Percentiles rank a stretch among this genome's conserved stretches.
These are phyloP conservation scores for Reticulomyxa filosa DNA, from an alignment of 78 protist species.

Conservation along the genomic window DNA sequence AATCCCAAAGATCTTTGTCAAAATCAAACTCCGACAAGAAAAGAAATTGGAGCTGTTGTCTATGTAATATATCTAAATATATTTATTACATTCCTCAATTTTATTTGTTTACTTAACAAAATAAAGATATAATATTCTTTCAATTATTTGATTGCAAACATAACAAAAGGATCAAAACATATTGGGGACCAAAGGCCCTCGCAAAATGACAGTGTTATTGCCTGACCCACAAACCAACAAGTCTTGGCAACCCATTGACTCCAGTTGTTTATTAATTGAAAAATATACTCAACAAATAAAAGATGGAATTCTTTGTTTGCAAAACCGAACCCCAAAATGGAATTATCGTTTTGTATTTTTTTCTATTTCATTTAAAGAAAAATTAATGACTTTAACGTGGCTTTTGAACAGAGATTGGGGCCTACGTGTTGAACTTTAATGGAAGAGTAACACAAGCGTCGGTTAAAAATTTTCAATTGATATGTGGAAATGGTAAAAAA, in stretches of 20 bases:
- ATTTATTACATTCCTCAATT: too few species aligned
- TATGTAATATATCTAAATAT: too few species aligned
- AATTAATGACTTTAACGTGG: too few species aligned
- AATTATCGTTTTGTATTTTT: background rate
- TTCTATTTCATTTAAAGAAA: background rate
- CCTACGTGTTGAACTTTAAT: constrained; percentile 46
- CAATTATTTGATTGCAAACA: background rate
- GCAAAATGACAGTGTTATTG: constrained; percentile 11
- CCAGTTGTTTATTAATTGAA: too few species aligned
- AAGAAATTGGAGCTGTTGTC: too few species aligned
- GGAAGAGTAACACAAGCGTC: constrained; percentile 51
- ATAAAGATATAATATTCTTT: too few species aligned
- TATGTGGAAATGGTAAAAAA: background rate
- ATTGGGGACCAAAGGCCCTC: constrained; percentile 19
- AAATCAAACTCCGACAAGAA: background rate
- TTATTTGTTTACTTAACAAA: too few species aligned
- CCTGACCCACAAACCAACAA: too few species aligned
- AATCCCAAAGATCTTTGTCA: too few species aligned
- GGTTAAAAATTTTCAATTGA: constrained; percentile 63
- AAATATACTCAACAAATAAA: background rate
- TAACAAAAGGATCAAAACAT: constrained; percentile 19
- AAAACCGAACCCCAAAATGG: constrained; percentile 18
- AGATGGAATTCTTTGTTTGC: background rate
- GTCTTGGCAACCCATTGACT: background rate
- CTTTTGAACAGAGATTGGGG: too few species aligned